These are phyloP conservation scores for Syzygium oleosum DNA, from an alignment of 345 rosid genomes.

Conservation along the genomic window DNA sequence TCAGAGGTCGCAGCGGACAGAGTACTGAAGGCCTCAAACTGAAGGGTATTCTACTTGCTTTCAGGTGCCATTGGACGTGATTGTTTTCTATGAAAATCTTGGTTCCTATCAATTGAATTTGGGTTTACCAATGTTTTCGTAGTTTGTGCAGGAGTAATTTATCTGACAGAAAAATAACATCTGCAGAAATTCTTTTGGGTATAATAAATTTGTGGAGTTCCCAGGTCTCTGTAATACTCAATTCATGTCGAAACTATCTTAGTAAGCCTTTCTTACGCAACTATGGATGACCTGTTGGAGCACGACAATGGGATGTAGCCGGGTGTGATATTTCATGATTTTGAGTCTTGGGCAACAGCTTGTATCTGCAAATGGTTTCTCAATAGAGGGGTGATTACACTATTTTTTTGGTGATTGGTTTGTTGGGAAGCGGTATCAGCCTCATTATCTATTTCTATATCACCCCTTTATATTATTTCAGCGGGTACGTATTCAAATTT, in stretches of 20 bases:
- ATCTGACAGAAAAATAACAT: neutral
- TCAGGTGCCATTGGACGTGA: neutral
- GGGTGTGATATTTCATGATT: neutral
- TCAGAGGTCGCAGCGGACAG: slow-evolving; percentile 41
- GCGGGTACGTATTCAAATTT: neutral
- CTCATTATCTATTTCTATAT: neutral
- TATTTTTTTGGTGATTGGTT: neutral
- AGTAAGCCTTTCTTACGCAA: neutral
- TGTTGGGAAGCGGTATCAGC: neutral
- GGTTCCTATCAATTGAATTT: neutral
- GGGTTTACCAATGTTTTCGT: neutral
- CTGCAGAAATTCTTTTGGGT: neutral
- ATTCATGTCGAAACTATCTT: neutral
- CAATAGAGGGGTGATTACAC: neutral
- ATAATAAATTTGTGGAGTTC: neutral
- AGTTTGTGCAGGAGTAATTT: neutral
- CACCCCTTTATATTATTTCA: neutral
- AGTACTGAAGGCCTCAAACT: slow-evolving; percentile 54
- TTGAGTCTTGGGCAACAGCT: neutral
- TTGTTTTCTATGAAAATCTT: neutral
- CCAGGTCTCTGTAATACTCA: neutral
- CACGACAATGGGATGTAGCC: neutral
- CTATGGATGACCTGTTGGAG: neutral
- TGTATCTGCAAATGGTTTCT: neutral
- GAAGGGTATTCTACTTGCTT: slow-evolving; percentile 27